Base-by-base conservation (phyloP, 1,139 yeast species). In the Debaryomycetaceae sp. region DNA sequence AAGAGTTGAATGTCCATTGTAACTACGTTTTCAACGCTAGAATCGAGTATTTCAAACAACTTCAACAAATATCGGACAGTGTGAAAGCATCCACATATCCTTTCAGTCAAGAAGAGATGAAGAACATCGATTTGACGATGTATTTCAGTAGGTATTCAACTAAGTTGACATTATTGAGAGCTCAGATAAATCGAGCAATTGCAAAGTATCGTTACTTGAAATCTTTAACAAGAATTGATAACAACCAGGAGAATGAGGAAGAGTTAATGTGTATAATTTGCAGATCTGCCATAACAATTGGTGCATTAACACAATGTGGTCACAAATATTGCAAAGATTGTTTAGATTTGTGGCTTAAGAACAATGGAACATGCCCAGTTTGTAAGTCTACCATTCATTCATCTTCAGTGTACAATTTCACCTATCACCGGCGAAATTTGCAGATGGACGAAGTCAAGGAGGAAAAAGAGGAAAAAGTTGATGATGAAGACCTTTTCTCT, bases 321-420 rank as follows among this genome's bases (percentile, higher is more conserved):
- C 98, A 91, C 63, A 84, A 83, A 54, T 91, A 85, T 59, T 91
- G 97, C 59, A 78, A 80, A 47, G 85, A 78, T 2, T 91, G 98
- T 61, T 69, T 90, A 35, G 73, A 66, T 13, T 82, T 76, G 46
- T 93, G 99, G 98, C 60, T 85, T 45, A 58, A 57, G 45, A 68
- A 65, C 11, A 70, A 70, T 20, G 75, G 75, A 36, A 62, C 69
- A 1, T 91, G 98, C 62, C 98, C 98, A 0, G 72, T 89, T 57
- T 91, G 98, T 63, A 87, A 88, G 49, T 60, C 75, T 1, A 49
- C 49, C 1, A 64, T 85, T 33, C 62, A 62, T 13, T 50, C 57
- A 14, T 64, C 68, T 5, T 80, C 83, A 17, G 70, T 85, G 6
- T 85, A 84, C 60, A 73, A 77, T 47, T 86, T 85, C 56, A 78